Percentiles rank a stretch among this genome's conserved stretches.
phyloP scores from a whole-genome alignment of 495 filamentous ascomycete genomes.

The Parathielavia appendiculata region DNA sequence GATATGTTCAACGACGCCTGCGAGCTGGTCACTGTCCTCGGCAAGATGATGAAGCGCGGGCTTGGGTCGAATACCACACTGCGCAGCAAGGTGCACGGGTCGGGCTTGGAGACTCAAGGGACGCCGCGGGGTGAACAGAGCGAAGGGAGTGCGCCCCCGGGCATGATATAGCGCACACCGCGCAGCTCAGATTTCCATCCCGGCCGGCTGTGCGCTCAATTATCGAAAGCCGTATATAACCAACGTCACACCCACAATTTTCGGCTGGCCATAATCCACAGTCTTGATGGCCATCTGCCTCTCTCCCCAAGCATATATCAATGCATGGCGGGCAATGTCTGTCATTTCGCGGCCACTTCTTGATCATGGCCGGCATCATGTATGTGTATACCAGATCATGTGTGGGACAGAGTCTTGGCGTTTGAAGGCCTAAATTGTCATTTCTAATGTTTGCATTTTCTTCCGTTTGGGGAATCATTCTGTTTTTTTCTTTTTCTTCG shows the following conservation, averaged over 20 bases:
- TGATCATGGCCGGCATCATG: neutral
- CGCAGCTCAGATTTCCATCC: neutral
- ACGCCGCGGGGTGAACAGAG: slow-evolving; percentile 23
- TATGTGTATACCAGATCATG: neutral
- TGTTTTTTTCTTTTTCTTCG: slow-evolving; percentile 12
- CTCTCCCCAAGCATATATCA: neutral
- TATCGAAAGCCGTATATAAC: neutral
- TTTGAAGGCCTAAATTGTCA: neutral
- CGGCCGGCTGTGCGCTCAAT: neutral
- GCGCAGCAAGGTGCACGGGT: slow-evolving; percentile 27
- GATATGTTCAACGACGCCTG: slow-evolving; percentile 78
- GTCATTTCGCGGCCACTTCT: neutral
- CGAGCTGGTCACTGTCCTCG: slow-evolving; percentile 65
- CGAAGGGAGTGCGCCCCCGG: slow-evolving; percentile 22
- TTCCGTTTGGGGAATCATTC: neutral
- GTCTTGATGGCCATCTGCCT: neutral
- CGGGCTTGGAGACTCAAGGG: slow-evolving; percentile 26
- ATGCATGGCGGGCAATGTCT: neutral
- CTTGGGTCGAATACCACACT: slow-evolving; percentile 34
- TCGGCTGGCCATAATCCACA: neutral
- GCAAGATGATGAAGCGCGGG: slow-evolving; percentile 73
- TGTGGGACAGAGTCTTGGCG: neutral
- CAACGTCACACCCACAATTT: neutral
- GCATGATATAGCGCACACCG: slow-evolving; percentile 26
- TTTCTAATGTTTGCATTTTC: slow-evolving; percentile 10